Percentiles rank a stretch among this genome's conserved stretches.
Evolutionary conservation across 2,329 filamentous ascomycete genomes (phyloP).

Genomic region (Tothia fuscella): DNA sequence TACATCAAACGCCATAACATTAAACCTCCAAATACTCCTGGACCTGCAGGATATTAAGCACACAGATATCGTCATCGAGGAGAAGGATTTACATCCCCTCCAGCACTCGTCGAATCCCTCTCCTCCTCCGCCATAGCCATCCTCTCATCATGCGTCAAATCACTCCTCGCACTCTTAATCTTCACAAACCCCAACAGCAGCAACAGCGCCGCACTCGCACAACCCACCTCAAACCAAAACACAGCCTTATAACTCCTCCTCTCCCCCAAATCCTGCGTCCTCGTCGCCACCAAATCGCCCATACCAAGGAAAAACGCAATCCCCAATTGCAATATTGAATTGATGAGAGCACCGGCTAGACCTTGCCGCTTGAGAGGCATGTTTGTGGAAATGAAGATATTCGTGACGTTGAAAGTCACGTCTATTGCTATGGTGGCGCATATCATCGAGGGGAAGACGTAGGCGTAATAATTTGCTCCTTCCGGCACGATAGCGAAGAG

Average conservation of each 20-base stretch:
- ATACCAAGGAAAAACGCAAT: conserved; percentile 62
- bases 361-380: conserved; percentile 57
- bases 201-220: conserved; percentile 3
- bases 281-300: conserved; percentile 48
- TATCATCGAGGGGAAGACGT: conserved; percentile 56
- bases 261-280: conserved; percentile 31
- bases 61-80: no score
- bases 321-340: conserved; percentile 57
- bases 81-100: no score
- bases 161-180: conserved; percentile 9
- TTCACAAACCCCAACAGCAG: conserved; percentile 10
- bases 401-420: conserved; percentile 62
- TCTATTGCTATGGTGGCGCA: conserved; percentile 62
- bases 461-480: conserved; percentile 55
- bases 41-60: no score
- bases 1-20: no score
- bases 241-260: conserved; percentile 41
- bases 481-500: conserved; percentile 53
- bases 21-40: no score
- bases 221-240: conserved; percentile 11
- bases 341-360: conserved; percentile 59
- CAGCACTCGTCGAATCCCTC: not conserved
- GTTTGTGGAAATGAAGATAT: conserved; percentile 62
- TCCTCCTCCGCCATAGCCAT: not conserved
- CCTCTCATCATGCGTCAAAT: conserved; percentile 8